Conservation (phyloP, 2,329 filamentous ascomycete species). For the Pseudocercospora pini-densiflorae region DNA sequence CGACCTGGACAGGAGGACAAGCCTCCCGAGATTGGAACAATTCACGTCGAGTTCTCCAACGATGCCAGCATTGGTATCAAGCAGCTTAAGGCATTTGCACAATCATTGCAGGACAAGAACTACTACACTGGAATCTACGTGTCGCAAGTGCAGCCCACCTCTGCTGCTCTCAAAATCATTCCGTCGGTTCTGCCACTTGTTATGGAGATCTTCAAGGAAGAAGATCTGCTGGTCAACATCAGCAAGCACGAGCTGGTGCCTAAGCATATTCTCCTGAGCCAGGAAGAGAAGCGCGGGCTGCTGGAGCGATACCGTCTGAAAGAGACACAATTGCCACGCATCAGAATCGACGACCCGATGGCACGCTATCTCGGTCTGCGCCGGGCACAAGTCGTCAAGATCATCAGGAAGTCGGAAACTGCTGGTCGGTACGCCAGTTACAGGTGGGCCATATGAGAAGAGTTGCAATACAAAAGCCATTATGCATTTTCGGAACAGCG, state of each 20-base stretch:
- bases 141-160: conserved; percentile 78
- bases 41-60: conserved; percentile 91
- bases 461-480: conserved; percentile 9
- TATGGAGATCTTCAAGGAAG: conserved; percentile 94
- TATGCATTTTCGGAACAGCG: conserved; percentile 23
- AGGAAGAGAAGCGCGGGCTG: conserved; percentile 84
- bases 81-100: conserved; percentile 88
- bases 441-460: conserved; percentile 61
- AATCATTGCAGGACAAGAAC: conserved; percentile 76
- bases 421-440: conserved; percentile 97
- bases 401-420: conserved; percentile 93
- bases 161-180: conserved; percentile 86
- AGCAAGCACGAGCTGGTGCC: conserved; percentile 97
- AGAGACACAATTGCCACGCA: conserved; percentile 94
- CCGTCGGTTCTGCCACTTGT: conserved; percentile 75
- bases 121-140: conserved; percentile 92
- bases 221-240: conserved; percentile 96
- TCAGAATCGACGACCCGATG: conserved; percentile 89
- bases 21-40: conserved; percentile 71
- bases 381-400: conserved; percentile 96
- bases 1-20: conserved; percentile 64
- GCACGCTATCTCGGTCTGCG: conserved; percentile 89
- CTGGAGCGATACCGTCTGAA: conserved; percentile 91
- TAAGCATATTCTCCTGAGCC: conserved; percentile 86
- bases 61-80: conserved; percentile 84